Base-by-base conservation (phyloP, 2,329 filamentous ascomycete species). In the Fusarium graminum region DNA sequence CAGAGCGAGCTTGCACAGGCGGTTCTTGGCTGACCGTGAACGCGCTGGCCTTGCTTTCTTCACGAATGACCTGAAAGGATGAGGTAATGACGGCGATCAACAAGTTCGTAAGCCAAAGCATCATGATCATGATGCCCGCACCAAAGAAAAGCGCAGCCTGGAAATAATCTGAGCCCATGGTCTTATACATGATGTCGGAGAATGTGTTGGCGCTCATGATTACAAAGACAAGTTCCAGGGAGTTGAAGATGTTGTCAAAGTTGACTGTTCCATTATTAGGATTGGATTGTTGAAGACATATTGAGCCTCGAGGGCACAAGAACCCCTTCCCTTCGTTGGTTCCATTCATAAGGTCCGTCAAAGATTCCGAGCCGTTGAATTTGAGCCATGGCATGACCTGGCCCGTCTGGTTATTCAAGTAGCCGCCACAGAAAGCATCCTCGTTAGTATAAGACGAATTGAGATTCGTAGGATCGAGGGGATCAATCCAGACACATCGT, bases 161-260 rank as follows among this genome's bases (percentile, higher is more conserved):
- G 8, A 97, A 85, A 72, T 97, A 98, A 76, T 99, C 95, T 26
- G 92, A 96, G 73, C 97, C 89, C 52, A 92, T 93, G 6, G 94
- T 93, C 71, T 93, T 92, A 78, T 99, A 99, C 83, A 99, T 93
- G 52, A 98, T 81, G 77, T 98, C 93, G 2, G 93, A 91, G 78
- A 96, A 99, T 0, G 95, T 99, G 76, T 99, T 99, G 46, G 93
- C 94, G 72, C 93, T 97, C 92, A 99, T 99, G 74, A 99, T 90
- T 50, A 99, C 93, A 74, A 99, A 99, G 3, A 99, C 94, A 58
- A 98, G 83, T 79, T 99, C 93, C 51, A 98, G 80, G 0, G 94
- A 97, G 67, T 98, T 90, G 29, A 92, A 80, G 39, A 99, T 96
- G 75, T 98, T 94, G 81, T 99, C 95, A 74, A 98, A 99, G 76